Conservation (phyloP, 2,329 filamentous ascomycete genomes). For the Pseudonectria foliicola region DNA sequence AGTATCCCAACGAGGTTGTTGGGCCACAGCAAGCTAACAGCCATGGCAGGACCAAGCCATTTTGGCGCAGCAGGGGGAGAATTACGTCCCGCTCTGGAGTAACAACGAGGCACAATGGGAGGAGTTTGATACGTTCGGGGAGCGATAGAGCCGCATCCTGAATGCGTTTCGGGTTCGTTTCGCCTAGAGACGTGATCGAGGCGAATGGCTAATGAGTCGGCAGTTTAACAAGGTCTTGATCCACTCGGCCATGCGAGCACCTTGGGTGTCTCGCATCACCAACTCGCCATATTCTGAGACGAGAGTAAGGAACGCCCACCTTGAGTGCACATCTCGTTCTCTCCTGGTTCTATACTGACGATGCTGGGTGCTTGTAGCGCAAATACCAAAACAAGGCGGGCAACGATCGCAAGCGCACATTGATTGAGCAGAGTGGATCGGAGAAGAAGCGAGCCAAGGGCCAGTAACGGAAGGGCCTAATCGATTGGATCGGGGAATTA, state of each 20-base stretch:
- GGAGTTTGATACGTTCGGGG: constrained; percentile 15
- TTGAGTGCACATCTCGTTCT: fast-evolving
- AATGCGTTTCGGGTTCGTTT: constrained; percentile 13
- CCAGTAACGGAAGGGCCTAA: neutral
- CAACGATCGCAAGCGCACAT: constrained; percentile 16
- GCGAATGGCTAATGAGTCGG: fast-evolving
- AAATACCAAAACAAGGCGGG: constrained; percentile 18
- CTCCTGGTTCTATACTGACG: no score
- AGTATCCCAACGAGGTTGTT: no score
- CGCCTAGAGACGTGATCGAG: no score
- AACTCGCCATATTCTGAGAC: constrained; percentile 15
- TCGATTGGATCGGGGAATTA: neutral
- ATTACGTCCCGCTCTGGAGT: constrained; percentile 16
- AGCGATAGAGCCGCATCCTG: constrained; percentile 18
- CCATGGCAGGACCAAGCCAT: constrained; percentile 8
- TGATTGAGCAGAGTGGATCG: constrained; percentile 6
- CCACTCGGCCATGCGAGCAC: constrained; percentile 16
- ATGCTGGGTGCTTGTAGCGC: constrained; percentile 6
- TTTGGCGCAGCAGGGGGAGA: constrained; percentile 11
- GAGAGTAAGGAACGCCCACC: constrained; percentile 3
- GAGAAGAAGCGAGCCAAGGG: constrained; percentile 7
- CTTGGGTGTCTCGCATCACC: constrained; percentile 14
- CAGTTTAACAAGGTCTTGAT: constrained; percentile 18
- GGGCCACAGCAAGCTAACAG: constrained; percentile 3
- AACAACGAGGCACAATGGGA: constrained; percentile 17